Evolutionary conservation across 768 basidiomycete species (phyloP).

Genomic region (Pisolithus tinctorius): DNA sequence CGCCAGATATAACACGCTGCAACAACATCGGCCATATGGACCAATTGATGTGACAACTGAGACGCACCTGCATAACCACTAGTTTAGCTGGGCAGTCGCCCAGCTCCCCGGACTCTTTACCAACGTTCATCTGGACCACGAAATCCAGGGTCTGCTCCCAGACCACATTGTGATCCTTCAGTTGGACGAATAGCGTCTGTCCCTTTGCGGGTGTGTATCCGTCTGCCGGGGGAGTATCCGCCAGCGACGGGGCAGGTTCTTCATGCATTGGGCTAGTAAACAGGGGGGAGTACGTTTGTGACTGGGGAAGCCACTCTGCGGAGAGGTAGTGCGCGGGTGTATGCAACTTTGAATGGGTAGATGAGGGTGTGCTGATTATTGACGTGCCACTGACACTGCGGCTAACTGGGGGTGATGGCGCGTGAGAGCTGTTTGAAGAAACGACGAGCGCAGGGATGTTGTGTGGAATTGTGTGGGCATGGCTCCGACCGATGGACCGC

Average conservation of each 20-base stretch:
- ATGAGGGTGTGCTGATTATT: slow-evolving; percentile 17
- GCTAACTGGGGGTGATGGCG: slow-evolving; percentile 1
- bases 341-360: slow-evolving; percentile 3
- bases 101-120: slow-evolving; percentile 43
- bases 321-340: slow-evolving; percentile 18
- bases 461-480: neutral
- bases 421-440: slow-evolving; percentile 15
- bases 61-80: slow-evolving; percentile 47
- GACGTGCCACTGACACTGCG: slow-evolving; percentile 19
- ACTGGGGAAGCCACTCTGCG: slow-evolving; percentile 19
- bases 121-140: slow-evolving; percentile 54
- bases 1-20: slow-evolving; percentile 53
- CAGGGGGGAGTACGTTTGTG: neutral
- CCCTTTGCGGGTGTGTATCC: slow-evolving; percentile 43
- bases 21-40: neutral
- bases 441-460: slow-evolving; percentile 24
- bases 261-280: neutral
- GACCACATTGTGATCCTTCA: slow-evolving; percentile 57
- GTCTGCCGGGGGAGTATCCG: slow-evolving; percentile 5
- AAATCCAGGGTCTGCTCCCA: slow-evolving; percentile 58
- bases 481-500: neutral
- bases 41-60: neutral
- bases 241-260: neutral
- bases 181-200: slow-evolving; percentile 49
- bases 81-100: slow-evolving; percentile 58